Evolutionary conservation across 169 alveolate species (phyloP).

Genomic region (Theileria sp.): DNA sequence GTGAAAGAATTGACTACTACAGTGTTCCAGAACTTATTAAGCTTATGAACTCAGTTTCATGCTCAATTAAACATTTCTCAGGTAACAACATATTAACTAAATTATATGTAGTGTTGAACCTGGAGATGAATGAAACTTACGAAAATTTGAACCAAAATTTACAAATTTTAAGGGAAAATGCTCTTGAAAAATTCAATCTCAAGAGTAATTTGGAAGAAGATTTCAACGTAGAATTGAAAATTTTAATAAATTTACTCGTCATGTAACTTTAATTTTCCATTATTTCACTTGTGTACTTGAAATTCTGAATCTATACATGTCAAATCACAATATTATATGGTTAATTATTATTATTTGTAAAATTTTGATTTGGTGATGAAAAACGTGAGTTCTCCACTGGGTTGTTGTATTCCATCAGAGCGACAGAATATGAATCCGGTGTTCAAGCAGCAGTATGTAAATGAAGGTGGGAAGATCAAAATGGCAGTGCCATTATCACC

Average conservation of each 20-base stretch:
- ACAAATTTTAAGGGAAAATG: background rate
- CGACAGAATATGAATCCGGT: conserved; percentile 37
- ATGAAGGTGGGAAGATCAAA: conserved; percentile 50
- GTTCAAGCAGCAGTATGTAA: conserved; percentile 58
- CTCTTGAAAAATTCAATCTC: background rate
- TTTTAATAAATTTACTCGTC: background rate
- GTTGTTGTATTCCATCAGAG: conserved; percentile 57
- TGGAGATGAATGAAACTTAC: conserved; percentile 12
- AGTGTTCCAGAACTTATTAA: background rate
- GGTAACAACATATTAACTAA: background rate
- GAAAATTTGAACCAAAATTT: conserved; percentile 4
- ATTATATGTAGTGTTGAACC: background rate
- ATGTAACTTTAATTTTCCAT: background rate
- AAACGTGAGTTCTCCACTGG: conserved; percentile 25
- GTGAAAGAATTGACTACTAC: conserved; percentile 9
- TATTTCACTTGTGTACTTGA: background rate
- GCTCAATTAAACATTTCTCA: conserved; percentile 2
- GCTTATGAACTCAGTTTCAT: background rate
- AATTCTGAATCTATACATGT: background rate
- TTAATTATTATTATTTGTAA: no score
- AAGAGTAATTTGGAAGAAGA: background rate
- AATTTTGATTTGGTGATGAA: background rate
- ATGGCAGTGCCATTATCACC: conserved; percentile 65
- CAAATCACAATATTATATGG: no score
- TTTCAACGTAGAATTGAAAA: background rate